Evolutionary conservation across 768 basidiomycete species (phyloP), one percentile per base, ranked within the genome.

Genomic region (Tricholomella constricta): DNA sequence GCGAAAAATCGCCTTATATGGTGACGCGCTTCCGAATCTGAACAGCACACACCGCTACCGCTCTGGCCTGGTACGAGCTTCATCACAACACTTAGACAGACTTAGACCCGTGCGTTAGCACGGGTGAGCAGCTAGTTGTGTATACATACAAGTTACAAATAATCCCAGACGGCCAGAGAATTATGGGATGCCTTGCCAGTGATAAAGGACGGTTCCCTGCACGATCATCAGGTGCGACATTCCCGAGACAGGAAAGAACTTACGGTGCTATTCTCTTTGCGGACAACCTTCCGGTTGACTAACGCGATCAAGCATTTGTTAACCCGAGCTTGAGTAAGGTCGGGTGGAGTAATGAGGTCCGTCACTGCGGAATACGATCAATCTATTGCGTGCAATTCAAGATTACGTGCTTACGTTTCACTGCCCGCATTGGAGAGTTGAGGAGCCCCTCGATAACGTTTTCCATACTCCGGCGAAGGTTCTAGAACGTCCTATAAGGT

Each of bases 231-330:
- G 25, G 20, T 42, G 38, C 23, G 25, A 34, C 12, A 3, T 19
- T 4, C 43, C 8, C 23, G 43, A 37, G 35, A 26, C 2, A 34
- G 15, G 7, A 7, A 34, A 2, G 12, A 37, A 61, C 83, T 45
- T 52, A 86, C 85, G 2, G 84, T 80, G 44, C 72, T 74, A 44
- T 77, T 89, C 37, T 89, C 85, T 68, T 94, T 95, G 51, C 74
- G 76, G 1, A 94, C 89, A 17, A 91, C 79, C 65, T 95, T 96
- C 44, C 91, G 80, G 64, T 88, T 88, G 4, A 95, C 93, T 6
- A 98, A 75, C 2, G 93, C 91, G 47, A 98, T 93, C 32, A 98
- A 77, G 60, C 93, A 96, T 67, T 93, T 95, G 69, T 97, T 96
- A 36, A 93, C 94, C 37, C 90, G 80, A 7, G 93, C 89, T 73